Evolutionary conservation across 345 rosid genomes (phyloP).

Genomic region (Brassica nigra): DNA sequence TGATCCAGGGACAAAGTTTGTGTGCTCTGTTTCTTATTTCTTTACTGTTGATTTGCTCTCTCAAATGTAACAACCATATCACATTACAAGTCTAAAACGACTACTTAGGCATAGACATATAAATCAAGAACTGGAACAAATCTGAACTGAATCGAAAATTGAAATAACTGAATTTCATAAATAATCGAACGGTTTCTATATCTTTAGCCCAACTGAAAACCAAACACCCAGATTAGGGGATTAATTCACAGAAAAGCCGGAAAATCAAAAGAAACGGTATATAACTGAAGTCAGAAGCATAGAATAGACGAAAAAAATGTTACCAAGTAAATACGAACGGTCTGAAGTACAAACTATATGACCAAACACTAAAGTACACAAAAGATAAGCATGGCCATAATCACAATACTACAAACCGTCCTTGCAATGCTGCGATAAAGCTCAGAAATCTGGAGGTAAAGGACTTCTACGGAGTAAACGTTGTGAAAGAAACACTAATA

Average conservation of each 20-base stretch:
- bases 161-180: no score
- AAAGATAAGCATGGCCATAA: neutral
- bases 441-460: neutral
- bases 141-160: no score
- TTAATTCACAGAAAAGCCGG: neutral
- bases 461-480: neutral
- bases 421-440: neutral
- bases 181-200: no score
- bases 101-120: no score
- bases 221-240: no score
- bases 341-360: neutral
- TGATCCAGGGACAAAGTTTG: constrained; percentile 25
- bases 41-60: constrained; percentile 5
- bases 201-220: no score
- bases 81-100: neutral
- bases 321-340: neutral
- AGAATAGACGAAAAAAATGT: neutral
- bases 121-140: no score
- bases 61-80: neutral
- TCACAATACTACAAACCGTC: neutral
- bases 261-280: neutral
- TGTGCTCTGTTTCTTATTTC: constrained; percentile 22
- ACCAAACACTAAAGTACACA: neutral
- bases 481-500: constrained; percentile 45
- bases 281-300: neutral